These are phyloP conservation scores for Yamadazyma songkhlaensis DNA, from an alignment of 1,139 yeast genomes.

Conservation along the genomic window DNA sequence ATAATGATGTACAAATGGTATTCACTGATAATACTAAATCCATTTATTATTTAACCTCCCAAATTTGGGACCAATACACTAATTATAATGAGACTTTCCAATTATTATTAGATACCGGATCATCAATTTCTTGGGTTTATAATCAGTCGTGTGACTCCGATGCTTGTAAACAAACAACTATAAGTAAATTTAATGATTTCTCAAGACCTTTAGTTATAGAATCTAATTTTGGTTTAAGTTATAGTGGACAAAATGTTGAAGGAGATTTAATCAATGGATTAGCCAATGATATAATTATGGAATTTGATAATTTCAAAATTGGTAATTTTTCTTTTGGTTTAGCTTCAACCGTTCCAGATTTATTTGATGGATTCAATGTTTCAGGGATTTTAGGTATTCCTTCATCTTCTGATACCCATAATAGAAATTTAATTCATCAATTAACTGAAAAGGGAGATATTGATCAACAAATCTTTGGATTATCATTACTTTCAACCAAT, in stretches of 20 bases:
- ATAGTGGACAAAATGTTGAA: conserved; percentile 53
- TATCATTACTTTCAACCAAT: conserved; percentile 18
- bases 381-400: conserved; percentile 66
- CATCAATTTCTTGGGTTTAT: conserved; percentile 64
- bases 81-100: conserved; percentile 41
- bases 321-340: conserved; percentile 50
- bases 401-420: conserved; percentile 23
- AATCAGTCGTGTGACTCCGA: conserved; percentile 46
- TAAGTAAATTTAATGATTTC: conserved; percentile 21
- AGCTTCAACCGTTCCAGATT: conserved; percentile 51
- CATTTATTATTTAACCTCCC: conserved; percentile 23
- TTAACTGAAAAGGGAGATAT: conserved; percentile 16
- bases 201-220: conserved; percentile 13
- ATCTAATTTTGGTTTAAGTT: conserved; percentile 42
- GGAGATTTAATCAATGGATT: conserved; percentile 38
- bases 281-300: conserved; percentile 28
- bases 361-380: conserved; percentile 51
- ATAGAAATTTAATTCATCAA: conserved; percentile 22
- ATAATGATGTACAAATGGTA: conserved; percentile 21
- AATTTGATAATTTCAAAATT: conserved; percentile 32
- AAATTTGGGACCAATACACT: conserved; percentile 19
- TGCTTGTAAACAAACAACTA: conserved; percentile 34
- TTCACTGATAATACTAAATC: conserved; percentile 26
- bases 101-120: conserved; percentile 62
- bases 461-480: conserved; percentile 21